These are phyloP conservation scores for Przewalskia tangutica DNA, from an alignment of 257 asterid genomes.

Conservation along the genomic window DNA sequence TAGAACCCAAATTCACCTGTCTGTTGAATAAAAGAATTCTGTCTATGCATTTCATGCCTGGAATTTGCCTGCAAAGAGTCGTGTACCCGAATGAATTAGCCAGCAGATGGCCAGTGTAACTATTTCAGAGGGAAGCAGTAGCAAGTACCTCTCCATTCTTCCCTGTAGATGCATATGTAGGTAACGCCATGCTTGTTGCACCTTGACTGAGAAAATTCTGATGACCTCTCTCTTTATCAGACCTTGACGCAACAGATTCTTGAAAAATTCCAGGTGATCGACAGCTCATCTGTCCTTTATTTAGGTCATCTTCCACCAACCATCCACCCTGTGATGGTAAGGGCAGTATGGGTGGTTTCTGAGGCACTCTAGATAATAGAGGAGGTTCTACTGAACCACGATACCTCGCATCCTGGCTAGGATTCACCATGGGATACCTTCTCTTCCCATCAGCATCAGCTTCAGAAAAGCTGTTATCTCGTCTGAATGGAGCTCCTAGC, in stretches of 20 bases:
- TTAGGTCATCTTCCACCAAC: constrained; percentile 46
- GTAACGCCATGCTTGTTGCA: constrained; percentile 23
- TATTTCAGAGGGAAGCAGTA: not conserved
- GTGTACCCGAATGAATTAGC: not conserved
- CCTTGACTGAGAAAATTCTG: constrained; percentile 38
- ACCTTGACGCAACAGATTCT: constrained; percentile 32
- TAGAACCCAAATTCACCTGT: not conserved
- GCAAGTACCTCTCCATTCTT: constrained; percentile 58
- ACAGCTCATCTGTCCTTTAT: constrained; percentile 28
- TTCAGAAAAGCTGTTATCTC: constrained; percentile 38
- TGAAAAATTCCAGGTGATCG: constrained; percentile 33
- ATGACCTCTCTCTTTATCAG: constrained; percentile 37
- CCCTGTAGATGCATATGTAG: constrained; percentile 29
- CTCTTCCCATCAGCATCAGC: constrained; percentile 30
- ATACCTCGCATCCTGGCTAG: constrained; percentile 31
- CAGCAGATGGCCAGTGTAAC: not conserved
- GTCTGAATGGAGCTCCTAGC: constrained; percentile 72
- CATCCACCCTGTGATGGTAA: constrained; percentile 58
- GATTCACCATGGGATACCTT: constrained; percentile 16
- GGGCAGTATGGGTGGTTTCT: constrained; percentile 31
- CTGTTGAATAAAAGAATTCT: constrained; percentile 6
- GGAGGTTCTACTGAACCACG: constrained; percentile 53
- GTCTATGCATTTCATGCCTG: constrained; percentile 6
- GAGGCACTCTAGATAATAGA: constrained; percentile 50
- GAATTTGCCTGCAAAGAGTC: constrained; percentile 36